These are phyloP conservation scores for Butyriboletus appendiculatus DNA, from an alignment of 1,284 basidiomycete genomes.

Conservation along the genomic window DNA sequence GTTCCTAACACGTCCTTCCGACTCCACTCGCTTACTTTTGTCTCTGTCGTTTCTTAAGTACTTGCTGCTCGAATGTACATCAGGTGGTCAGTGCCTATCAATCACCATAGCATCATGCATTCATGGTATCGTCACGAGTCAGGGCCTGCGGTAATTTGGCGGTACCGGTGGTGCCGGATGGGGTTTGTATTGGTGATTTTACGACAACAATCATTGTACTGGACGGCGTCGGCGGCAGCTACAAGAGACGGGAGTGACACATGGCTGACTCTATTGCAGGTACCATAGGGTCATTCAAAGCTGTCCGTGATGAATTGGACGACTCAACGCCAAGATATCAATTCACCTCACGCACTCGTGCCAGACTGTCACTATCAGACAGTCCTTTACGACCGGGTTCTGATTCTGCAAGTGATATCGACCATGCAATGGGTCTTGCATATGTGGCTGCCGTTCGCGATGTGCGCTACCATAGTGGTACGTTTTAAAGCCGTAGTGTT, in stretches of 20 bases:
- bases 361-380: not conserved
- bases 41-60: not conserved
- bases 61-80: not conserved
- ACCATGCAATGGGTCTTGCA: not conserved
- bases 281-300: not conserved
- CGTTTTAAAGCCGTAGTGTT: not conserved
- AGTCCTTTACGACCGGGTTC: not conserved
- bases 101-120: not conserved
- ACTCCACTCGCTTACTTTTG: not conserved
- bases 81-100: not conserved
- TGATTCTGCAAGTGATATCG: not conserved
- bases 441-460: slow-evolving; percentile 1
- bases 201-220: not conserved
- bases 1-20: not conserved
- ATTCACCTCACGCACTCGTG: not conserved
- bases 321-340: no score
- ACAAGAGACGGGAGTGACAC: not conserved
- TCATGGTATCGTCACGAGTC: not conserved
- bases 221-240: no score
- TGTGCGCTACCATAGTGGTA: slow-evolving; percentile 20
- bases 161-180: no score
- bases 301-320: not conserved
- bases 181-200: not conserved
- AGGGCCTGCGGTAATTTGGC: no score
- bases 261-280: not conserved